Conservation (phyloP, 2,329 filamentous ascomycete genomes). For the Pseudomassariella vexata region DNA sequence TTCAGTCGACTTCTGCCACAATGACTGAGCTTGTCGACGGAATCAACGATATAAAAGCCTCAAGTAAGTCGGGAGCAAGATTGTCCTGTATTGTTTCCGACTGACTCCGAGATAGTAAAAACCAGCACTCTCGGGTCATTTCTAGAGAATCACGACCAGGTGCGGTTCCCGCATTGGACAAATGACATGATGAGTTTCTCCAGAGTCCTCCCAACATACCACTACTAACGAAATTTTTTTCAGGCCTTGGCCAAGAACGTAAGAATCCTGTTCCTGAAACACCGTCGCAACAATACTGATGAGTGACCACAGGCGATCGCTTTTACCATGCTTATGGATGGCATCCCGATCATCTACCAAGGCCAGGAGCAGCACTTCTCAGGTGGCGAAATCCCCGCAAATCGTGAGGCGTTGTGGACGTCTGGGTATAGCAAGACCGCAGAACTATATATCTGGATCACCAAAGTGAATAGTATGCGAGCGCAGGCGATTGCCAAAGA, state of each 20-base stretch:
- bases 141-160: constrained; percentile 43
- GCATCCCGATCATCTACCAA: constrained; percentile 51
- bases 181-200: constrained; percentile 27
- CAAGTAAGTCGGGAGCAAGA: constrained; percentile 3
- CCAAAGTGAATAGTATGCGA: constrained; percentile 44
- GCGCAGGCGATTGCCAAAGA: constrained; percentile 33
- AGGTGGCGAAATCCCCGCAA: constrained; percentile 33
- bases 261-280: not conserved
- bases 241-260: constrained; percentile 41
- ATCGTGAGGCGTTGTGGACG: constrained; percentile 45
- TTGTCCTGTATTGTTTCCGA: not conserved
- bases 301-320: constrained; percentile 29
- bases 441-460: constrained; percentile 39
- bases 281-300: not conserved
- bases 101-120: constrained; percentile 9
- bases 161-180: constrained; percentile 38
- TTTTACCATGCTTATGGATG: constrained; percentile 48
- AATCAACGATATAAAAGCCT: constrained; percentile 16
- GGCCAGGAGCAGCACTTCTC: constrained; percentile 52
- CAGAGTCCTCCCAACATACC: not conserved
- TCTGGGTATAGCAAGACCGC: constrained; percentile 36
- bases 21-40: constrained; percentile 31
- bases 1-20: constrained; percentile 19
- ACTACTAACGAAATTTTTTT: not conserved
- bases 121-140: constrained; percentile 36